Evolutionary conservation across 306 rosid species (phyloP), one percentile per base, ranked within the genome.

Genomic region (Herpetospermum pedunculosum): DNA sequence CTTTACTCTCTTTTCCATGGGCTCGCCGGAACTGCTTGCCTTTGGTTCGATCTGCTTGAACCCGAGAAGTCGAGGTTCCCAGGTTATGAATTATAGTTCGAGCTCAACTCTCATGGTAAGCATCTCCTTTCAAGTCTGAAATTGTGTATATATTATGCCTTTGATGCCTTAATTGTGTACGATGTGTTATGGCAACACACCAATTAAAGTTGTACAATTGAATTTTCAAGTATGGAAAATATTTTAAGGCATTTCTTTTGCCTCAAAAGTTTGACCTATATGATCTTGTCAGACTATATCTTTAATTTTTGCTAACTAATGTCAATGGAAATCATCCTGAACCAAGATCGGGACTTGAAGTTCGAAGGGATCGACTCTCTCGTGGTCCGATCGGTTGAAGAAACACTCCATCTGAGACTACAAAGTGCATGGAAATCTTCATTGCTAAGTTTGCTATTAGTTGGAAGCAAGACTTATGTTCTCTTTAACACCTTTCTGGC

Each of bases 1-100:
- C 81, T 72, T 8, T 87, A 82, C 70, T 93, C 98, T 37, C 96
- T 93, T 13, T 90, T 90, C 74, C 92, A 87, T 41, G 98, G 98
- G 53, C 90, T 90, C 13, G 96, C 93, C 23, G 98, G 98, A 23
- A 79, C 82, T 3, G 87, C 92, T 37, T 88, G 98, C 79, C 90
- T 93, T 62, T 88, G 93, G 96, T 90, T 90, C 78, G 97, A 93
- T 83, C 65, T 90, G 74, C 77, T 87, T 50, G 76, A 80, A 25
- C 93, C 89, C 1, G 49, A 85, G n/a, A 81, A 79, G 49, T 86
- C 98, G 21, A 85, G 85, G 75, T 93, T 93, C 73, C 98, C 97
- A 1, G 93, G 96, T 28, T 90, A 88, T 76, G 98, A 93, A 82
- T 52, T 90, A 21, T 90, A 90, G 79, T 38, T 64, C 6, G 28